Base-by-base conservation (phyloP, 2,329 filamentous ascomycete genomes). In the Boeremia exigua region DNA sequence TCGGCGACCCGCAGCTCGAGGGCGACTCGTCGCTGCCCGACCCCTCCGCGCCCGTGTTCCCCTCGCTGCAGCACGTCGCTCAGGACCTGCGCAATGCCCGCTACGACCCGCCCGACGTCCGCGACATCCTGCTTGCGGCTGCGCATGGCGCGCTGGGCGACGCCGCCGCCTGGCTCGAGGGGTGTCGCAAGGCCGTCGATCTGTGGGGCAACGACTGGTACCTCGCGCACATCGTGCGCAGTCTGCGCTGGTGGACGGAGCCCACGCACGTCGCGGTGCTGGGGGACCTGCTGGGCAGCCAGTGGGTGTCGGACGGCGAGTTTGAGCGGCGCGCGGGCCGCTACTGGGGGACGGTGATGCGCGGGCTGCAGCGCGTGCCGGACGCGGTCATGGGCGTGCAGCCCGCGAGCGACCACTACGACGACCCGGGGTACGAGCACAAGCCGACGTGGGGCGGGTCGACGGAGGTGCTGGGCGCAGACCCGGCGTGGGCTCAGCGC, bases 141-240 rank as follows among this genome's bases (percentile, higher is more conserved):
- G 54, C 48, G 15, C 65, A 60, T 9, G 59, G 73, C 4, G 55
- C 71, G 12, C 54, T 49, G 1, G 59, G 88, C 54, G 92, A 96
- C 72, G 77, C 92, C 2, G 87, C 86, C 6, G 83, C 85, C 62
- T 81, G 87, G 15, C 63, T 93, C 45, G 81, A 87, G 63, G 88
- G 87, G 1, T 79, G 83, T 46, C 85, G 91, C 61, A 99, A 99
- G 78, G 84, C 85, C 15, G 75, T 99, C 64, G 95, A 99, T 75
- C 84, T 97, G 2, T 85, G 92, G 68, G 95, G 95, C 4, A 99
- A 99, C 76, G 95, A 99, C 77, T 91, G 87, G 70, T 99, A 98
- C 75, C 84, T 99, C 29, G 91, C 90, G 17, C 95, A 99, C 74
- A 92, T 97, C 55, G 97, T 96, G 76, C 85, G 91, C 14, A 90